Conservation (phyloP, 2,329 filamentous ascomycete genomes). For the Cryoendolithus antarcticus region DNA sequence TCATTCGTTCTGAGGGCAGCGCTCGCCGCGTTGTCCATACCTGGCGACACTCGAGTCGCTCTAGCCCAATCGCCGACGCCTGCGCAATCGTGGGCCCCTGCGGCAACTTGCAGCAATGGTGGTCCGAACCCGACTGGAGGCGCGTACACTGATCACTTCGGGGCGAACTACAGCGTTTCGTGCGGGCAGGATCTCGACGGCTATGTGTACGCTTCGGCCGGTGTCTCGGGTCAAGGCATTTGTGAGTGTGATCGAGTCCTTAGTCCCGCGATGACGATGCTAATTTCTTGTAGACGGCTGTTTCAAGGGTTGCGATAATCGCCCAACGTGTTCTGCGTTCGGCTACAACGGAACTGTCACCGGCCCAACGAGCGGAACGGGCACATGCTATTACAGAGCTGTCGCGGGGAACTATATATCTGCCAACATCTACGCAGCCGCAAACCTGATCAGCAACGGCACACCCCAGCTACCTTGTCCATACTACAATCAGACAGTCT, state of each 20-base stretch:
- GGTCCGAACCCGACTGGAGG: conserved; percentile 6
- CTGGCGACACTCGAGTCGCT: not conserved
- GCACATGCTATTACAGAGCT: conserved; percentile 4
- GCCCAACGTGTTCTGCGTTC: conserved; percentile 8
- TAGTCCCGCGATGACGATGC: no score
- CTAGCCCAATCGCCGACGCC: conserved; percentile 3
- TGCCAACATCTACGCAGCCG: conserved; percentile 4
- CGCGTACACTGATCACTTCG: conserved; percentile 8
- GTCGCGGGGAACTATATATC: not conserved
- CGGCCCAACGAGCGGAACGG: conserved; percentile 1
- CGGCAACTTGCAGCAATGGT: conserved; percentile 4
- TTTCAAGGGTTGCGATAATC: conserved; percentile 10
- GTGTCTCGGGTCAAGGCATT: conserved; percentile 8
- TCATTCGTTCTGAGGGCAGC: conserved; percentile 4
- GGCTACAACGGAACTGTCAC: conserved; percentile 4
- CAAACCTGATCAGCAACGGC: conserved; percentile 4
- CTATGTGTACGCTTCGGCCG: conserved; percentile 1
- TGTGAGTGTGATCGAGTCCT: conserved; percentile 1
- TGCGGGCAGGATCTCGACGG: conserved; percentile 7
- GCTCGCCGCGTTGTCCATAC: conserved; percentile 2
- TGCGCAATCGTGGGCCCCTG: conserved; percentile 9
- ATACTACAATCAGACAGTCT: not conserved
- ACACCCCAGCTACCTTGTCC: not conserved
- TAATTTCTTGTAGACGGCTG: conserved; percentile 1
- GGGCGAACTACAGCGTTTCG: conserved; percentile 8